These are phyloP conservation scores for Claviceps africana DNA, from an alignment of 2,329 filamentous ascomycete genomes.

Conservation along the genomic window DNA sequence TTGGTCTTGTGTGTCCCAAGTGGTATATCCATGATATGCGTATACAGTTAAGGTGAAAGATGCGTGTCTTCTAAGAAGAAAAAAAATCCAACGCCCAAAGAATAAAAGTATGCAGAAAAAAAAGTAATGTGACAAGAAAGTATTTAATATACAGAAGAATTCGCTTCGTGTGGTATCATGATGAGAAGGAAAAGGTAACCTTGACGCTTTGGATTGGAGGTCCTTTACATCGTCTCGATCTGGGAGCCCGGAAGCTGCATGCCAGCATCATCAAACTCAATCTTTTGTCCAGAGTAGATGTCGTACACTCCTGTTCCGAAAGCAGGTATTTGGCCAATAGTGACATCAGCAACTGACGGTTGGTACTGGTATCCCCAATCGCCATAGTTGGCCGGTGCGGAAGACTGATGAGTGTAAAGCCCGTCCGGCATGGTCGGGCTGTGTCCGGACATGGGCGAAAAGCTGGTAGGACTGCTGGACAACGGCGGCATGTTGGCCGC, in stretches of 20 bases:
- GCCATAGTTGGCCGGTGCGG: constrained; percentile 33
- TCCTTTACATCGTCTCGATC: constrained; percentile 33
- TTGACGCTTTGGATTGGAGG: not conserved
- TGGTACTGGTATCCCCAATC: constrained; percentile 46
- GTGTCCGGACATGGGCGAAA: constrained; percentile 40
- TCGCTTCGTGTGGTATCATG: not conserved
- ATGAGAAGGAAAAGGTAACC: too few species aligned
- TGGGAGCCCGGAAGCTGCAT: constrained; percentile 47
- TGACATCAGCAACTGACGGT: constrained; percentile 40
- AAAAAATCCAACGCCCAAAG: not conserved
- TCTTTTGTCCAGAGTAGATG: constrained; percentile 36
- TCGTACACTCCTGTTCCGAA: constrained; percentile 38
- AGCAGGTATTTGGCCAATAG: constrained; percentile 36
- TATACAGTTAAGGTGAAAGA: not conserved
- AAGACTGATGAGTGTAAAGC: constrained; percentile 43
- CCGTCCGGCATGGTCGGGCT: constrained; percentile 39
- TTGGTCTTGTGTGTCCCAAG: constrained; percentile 17
- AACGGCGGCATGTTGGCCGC: constrained; percentile 34
- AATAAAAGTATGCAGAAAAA: constrained; percentile 1
- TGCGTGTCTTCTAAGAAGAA: constrained; percentile 1
- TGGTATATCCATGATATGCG: constrained; percentile 16
- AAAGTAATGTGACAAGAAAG: not conserved
- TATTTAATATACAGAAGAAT: not conserved
- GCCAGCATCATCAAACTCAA: constrained; percentile 42
- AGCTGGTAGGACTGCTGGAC: constrained; percentile 44